Evolutionary conservation across 495 filamentous ascomycete genomes (phyloP), one percentile per base, ranked within the genome.

Genomic region (Darksidea phi): DNA sequence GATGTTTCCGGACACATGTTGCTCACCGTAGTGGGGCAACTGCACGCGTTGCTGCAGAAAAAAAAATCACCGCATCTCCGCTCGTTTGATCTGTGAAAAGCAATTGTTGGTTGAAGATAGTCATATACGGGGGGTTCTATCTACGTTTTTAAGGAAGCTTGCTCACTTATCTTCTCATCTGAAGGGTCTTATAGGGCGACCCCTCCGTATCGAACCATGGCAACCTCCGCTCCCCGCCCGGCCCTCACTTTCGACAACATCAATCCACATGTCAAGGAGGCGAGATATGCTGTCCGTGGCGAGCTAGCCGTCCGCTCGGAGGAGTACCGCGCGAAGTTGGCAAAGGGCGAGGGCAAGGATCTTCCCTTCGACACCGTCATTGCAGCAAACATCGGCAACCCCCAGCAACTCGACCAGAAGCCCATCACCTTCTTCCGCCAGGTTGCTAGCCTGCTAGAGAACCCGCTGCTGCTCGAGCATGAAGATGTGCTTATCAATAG

Each of bases 361-460:
- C 80, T 97, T 43, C 94, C 94, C 24, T 98, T 98, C 72, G 80
- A 89, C 63, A 80, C 88, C 60, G 86, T 98, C 69, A 93, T 98
- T 75, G 90, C 88, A 54, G 94, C 94, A 74, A 98, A 98, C 75
- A 98, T 98, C 71, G 94, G 95, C 66, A 98, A 98, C 77, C 94
- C 95, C 6, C 94, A 98, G 72, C 95, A 97, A 76, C 86, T 98
- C 55, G 94, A 95, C 76, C 94, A 98, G 80, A 94, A 96, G 80
- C 94, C 94, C 66, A 91, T 98, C 70, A 97, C 93, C 65, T 98
- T 95, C 82, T 95, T 98, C 86, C 86, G 94, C 56, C 95, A 98
- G 77, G 95, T 97, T 11, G 81, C 95, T 70, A 96, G 91, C 78
- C 75, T 98, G 48, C 78, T 98, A 54, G 94, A 98, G 76, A 90